Base-by-base conservation (phyloP, 805 yeast species). In the Alloascoidea africana region DNA sequence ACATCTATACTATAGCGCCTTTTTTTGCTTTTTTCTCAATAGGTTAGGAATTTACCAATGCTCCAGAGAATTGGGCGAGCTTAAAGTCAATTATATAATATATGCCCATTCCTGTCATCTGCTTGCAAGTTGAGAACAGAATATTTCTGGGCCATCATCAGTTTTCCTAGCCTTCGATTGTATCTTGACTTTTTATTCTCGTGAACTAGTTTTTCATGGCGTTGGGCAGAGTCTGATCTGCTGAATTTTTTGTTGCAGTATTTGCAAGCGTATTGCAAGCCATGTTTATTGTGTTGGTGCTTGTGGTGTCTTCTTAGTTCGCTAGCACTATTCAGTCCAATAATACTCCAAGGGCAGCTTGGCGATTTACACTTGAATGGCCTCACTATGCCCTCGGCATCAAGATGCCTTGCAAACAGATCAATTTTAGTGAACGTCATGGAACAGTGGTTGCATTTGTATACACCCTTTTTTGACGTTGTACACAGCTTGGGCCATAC, bases 381-480 rank as follows among this genome's bases (percentile, higher is more conserved):
- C 13, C 68, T 51, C 14, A 46, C 44, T 14, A 60, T 45, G 8
- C 54, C 44, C 35, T 46, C 48, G 18, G 44, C 45, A 32, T 59
- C 62, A 36, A 59, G 54, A 43, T 63, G 68, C 19, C 53, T 53
- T 14, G 60, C 49, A 19, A 63, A 48, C n/a, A 46, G 48, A 13
- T 48, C 48, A 38, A 59, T 51, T 18, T 52, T 50, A 5, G 44
- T 36, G 40, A 59, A 63, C 17, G 47, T 44, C 3, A 37, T 40
- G n/a, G 48, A 42, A 40, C 68, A 63, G 40, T 62, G 68, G 15
- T 51, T 47, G 42, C 65, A 60, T 40, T 52, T 47, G 42, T 49
- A 60, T 14, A 54, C 49, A 6, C 65, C 65, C 41, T 60, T 60
- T 42, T 60, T 60, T n/a, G n/a, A n/a, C n/a, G n/a, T n/a, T n/a